Evolutionary conservation across 2,329 filamentous ascomycete species (phyloP).

Genomic region (Pseudogymnoascus pannorum): DNA sequence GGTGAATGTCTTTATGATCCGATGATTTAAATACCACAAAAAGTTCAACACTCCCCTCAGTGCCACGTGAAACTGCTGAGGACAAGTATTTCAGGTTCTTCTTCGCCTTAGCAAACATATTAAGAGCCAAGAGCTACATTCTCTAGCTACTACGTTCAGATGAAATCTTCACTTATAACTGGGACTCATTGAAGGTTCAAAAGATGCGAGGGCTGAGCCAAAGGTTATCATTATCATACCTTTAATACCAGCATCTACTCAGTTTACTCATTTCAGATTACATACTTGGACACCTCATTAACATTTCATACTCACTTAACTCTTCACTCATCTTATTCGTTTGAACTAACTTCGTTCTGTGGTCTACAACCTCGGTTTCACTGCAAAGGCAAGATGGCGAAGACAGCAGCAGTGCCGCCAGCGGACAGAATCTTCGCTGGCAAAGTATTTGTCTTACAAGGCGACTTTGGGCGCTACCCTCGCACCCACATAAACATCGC

Average conservation of each 20-base stretch:
- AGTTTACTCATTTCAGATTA: neutral
- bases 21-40: neutral
- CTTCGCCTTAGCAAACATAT: constrained; percentile 44
- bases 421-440: constrained; percentile 40
- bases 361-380: neutral
- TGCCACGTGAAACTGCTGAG: constrained; percentile 57
- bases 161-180: constrained; percentile 78
- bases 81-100: constrained; percentile 63
- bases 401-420: neutral
- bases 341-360: neutral
- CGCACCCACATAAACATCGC: constrained; percentile 49
- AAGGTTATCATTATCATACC: neutral
- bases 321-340: neutral
- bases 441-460: constrained; percentile 49
- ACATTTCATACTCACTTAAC: neutral
- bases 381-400: constrained; percentile 16
- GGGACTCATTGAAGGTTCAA: constrained; percentile 65
- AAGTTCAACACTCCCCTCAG: neutral
- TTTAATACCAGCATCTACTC: neutral
- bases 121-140: constrained; percentile 89
- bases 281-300: neutral
- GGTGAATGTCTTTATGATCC: neutral
- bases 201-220: neutral
- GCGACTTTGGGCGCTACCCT: constrained; percentile 41
- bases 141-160: constrained; percentile 94